Evolutionary conservation across 495 filamentous ascomycete genomes (phyloP).

Genomic region (Aspergillus avenaceus): DNA sequence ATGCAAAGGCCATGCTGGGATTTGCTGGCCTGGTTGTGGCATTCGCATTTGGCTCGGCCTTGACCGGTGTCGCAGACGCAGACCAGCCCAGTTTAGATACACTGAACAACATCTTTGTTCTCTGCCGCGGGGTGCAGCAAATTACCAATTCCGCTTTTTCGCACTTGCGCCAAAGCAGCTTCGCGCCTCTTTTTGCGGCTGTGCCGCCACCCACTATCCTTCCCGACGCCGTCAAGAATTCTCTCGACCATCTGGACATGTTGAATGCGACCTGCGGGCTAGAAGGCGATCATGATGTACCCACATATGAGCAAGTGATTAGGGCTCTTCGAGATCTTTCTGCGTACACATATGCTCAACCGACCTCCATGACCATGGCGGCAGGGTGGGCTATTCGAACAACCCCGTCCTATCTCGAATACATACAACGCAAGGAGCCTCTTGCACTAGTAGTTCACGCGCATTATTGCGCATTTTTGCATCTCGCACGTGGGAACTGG

Average conservation of each 20-base stretch:
- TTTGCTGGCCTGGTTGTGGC: constrained; percentile 19
- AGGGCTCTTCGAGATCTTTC: constrained; percentile 6
- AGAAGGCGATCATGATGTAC: neutral
- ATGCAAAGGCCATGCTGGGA: constrained; percentile 20
- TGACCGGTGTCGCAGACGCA: constrained; percentile 6
- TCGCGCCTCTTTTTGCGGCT: constrained; percentile 19
- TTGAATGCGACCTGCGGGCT: constrained; percentile 7
- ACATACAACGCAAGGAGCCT: constrained; percentile 9
- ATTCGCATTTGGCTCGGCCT: constrained; percentile 21
- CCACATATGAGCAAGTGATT: constrained; percentile 10
- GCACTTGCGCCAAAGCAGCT: constrained; percentile 17
- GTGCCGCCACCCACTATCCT: neutral
- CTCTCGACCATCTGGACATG: constrained; percentile 14
- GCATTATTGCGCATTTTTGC: constrained; percentile 21
- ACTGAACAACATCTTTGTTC: constrained; percentile 17
- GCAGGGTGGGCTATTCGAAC: constrained; percentile 21
- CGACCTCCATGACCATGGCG: constrained; percentile 18
- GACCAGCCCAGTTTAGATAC: constrained; percentile 15
- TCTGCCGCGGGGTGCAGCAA: constrained; percentile 21
- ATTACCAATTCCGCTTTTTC: constrained; percentile 2
- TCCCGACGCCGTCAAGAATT: constrained; percentile 5
- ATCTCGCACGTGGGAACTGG: constrained; percentile 19
- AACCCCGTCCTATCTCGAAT: constrained; percentile 9
- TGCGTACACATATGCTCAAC: constrained; percentile 14
- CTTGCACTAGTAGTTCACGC: constrained; percentile 22